A percentile compares a stretch with the other conserved stretches of the same genome.
Conservation (phyloP, 495 filamentous ascomycete species). For the Melanomma pulvis-pyrius region DNA sequence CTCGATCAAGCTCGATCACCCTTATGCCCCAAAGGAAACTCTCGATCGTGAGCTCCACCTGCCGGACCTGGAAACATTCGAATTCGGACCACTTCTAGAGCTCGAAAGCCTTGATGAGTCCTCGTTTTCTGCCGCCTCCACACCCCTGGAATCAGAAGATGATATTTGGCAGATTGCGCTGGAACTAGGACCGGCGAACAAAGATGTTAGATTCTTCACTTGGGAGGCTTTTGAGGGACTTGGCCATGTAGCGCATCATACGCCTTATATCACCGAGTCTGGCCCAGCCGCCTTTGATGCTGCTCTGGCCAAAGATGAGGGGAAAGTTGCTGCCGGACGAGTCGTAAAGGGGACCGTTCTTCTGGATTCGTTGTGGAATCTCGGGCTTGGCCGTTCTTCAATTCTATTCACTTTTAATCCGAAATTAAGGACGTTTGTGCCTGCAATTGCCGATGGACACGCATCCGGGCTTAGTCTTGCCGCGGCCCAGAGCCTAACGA, state of each 20-base stretch:
- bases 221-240: constrained; percentile 71
- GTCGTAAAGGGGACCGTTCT: constrained; percentile 51
- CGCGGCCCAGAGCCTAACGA: constrained; percentile 60
- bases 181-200: constrained; percentile 48
- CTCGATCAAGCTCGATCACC: constrained; percentile 40
- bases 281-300: constrained; percentile 75
- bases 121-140: constrained; percentile 21
- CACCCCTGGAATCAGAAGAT: constrained; percentile 21
- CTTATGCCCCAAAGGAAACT: constrained; percentile 40
- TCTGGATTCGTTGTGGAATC: constrained; percentile 64
- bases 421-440: constrained; percentile 59
- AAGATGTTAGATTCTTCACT: constrained; percentile 50
- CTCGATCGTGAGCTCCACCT: constrained; percentile 39
- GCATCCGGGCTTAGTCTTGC: constrained; percentile 69
- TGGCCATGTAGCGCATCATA: constrained; percentile 48
- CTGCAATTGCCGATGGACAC: constrained; percentile 56
- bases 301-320: constrained; percentile 37
- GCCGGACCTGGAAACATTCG: constrained; percentile 39
- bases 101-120: constrained; percentile 30
- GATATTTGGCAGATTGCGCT: constrained; percentile 41
- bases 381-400: constrained; percentile 81
- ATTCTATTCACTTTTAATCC: constrained; percentile 73
- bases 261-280: constrained; percentile 76
- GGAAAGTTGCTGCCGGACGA: constrained; percentile 13
- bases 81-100: constrained; percentile 38